A percentile compares a stretch with the other conserved stretches of the same genome.
phyloP scores from a whole-genome alignment of 768 basidiomycete species.

The Serendipita sp. region DNA sequence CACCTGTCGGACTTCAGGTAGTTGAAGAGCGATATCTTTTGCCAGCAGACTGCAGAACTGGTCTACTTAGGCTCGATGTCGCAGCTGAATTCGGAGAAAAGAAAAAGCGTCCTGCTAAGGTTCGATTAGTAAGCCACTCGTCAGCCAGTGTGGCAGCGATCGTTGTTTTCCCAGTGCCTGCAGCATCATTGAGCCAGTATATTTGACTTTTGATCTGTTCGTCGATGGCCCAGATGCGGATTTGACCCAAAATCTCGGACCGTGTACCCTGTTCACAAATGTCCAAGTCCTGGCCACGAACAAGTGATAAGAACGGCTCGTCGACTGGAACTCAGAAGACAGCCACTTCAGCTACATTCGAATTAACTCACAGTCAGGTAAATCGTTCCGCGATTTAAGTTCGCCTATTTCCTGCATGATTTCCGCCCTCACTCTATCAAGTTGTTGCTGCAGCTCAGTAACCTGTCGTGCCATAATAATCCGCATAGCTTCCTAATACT shows the following conservation, averaged over 20 bases:
- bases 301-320: not conserved
- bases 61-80: not conserved
- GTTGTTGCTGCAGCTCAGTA: too few relatives aligned
- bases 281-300: not conserved
- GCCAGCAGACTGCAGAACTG: not conserved
- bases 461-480: not conserved
- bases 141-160: not conserved
- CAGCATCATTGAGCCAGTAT: constrained; percentile 1
- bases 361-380: too few relatives aligned
- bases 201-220: not conserved
- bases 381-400: too few relatives aligned
- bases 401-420: too few relatives aligned
- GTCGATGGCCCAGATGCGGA: not conserved
- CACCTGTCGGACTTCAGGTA: not conserved
- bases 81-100: not conserved
- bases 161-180: not conserved
- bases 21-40: not conserved
- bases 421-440: too few relatives aligned
- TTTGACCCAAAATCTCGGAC: not conserved
- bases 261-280: not conserved
- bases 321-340: too few relatives aligned
- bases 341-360: too few relatives aligned
- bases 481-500: not conserved
- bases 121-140: not conserved
- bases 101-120: not conserved